phyloP scores from a whole-genome alignment of 129 eudicot species.

The Glebionis coronaria region DNA sequence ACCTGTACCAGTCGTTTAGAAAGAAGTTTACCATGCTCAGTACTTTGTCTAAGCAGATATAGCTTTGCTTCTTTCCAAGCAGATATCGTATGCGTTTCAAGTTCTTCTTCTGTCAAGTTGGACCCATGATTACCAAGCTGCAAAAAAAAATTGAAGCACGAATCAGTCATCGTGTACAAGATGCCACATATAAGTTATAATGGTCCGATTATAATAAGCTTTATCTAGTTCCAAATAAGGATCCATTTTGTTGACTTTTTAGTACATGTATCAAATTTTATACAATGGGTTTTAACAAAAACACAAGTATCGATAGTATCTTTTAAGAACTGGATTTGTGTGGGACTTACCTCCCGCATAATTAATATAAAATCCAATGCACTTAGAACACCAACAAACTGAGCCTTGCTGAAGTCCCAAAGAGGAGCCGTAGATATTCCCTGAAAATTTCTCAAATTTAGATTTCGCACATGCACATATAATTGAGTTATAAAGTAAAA shows the following conservation, averaged over 20 bases:
- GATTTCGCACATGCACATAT: slow-evolving; percentile 29
- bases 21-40: slow-evolving; percentile 47
- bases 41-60: slow-evolving; percentile 52
- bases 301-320: neutral
- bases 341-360: slow-evolving; percentile 70
- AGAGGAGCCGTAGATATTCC: slow-evolving; percentile 79
- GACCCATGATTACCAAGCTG: slow-evolving; percentile 91
- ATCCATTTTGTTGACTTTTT: too few species aligned
- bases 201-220: too few species aligned
- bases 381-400: slow-evolving; percentile 87
- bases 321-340: slow-evolving; percentile 19
- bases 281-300: too few species aligned
- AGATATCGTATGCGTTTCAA: slow-evolving; percentile 88
- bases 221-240: too few species aligned
- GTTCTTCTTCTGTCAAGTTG: slow-evolving; percentile 93
- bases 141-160: slow-evolving; percentile 22
- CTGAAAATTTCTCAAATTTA: slow-evolving; percentile 47
- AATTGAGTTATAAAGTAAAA: slow-evolving; percentile 15
- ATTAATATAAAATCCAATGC: slow-evolving; percentile 90
- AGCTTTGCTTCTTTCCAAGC: slow-evolving; percentile 93
- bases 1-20: slow-evolving; percentile 65
- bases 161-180: slow-evolving; percentile 8
- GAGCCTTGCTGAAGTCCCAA: slow-evolving; percentile 77
- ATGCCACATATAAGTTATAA: neutral
- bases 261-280: too few species aligned